Percentiles rank a stretch among this genome's conserved stretches.
Conservation (phyloP, 805 yeast genomes). For the Myxozyma sirexii region DNA sequence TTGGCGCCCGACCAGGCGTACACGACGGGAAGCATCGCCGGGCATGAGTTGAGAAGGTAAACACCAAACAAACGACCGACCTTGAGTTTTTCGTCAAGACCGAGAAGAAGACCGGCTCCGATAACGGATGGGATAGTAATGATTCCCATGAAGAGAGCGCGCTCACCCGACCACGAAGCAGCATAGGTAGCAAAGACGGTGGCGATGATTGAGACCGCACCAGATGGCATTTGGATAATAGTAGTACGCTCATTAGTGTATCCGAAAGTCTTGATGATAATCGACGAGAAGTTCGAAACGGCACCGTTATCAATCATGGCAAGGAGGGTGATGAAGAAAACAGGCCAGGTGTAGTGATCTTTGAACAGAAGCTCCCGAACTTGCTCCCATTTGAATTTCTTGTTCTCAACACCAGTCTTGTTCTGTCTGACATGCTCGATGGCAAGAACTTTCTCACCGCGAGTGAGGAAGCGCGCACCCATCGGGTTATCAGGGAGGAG, state of each 20-base stretch:
- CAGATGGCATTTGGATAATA: constrained; percentile 43
- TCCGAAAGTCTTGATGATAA: constrained; percentile 51
- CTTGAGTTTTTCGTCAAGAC: constrained; percentile 28
- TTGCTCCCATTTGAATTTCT: constrained; percentile 57
- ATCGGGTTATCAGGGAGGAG: constrained; percentile 61
- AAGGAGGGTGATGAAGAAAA: constrained; percentile 47
- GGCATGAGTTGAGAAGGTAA: constrained; percentile 38
- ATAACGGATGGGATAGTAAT: constrained; percentile 18
- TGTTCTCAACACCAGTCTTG: constrained; percentile 63
- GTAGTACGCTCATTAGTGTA: constrained; percentile 44
- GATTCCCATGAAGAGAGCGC: constrained; percentile 14
- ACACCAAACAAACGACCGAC: constrained; percentile 41
- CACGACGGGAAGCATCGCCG: constrained; percentile 37
- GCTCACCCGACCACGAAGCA: constrained; percentile 33
- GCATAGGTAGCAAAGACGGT: constrained; percentile 48
- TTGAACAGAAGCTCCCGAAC: constrained; percentile 52
- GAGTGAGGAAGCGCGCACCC: constrained; percentile 41
- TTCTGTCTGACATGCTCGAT: constrained; percentile 57
- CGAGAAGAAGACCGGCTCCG: constrained; percentile 21
- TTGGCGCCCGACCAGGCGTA: constrained; percentile 41
- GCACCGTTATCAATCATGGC: constrained; percentile 60
- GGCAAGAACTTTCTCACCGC: constrained; percentile 51
- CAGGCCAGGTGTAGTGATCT: constrained; percentile 56
- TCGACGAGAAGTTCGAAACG: constrained; percentile 52
- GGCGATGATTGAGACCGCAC: constrained; percentile 47